Percentiles rank a stretch among this genome's conserved stretches.
Evolutionary conservation across 208 protist species (phyloP).

Genomic region (Endotrypanum monterogeii): DNA sequence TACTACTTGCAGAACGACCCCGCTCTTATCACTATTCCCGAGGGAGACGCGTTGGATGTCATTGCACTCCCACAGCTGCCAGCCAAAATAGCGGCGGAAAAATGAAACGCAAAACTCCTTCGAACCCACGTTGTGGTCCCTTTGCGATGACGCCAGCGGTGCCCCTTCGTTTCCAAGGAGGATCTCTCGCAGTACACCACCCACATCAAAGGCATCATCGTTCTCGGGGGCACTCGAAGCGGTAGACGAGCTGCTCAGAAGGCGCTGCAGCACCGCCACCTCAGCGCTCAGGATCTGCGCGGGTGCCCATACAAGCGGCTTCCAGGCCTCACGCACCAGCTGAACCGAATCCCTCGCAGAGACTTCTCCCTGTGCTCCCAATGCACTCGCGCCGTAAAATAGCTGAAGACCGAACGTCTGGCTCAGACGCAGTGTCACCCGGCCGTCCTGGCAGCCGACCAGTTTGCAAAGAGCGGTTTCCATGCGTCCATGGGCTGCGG

Average conservation of each 20-base stretch:
- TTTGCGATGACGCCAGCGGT: not conserved
- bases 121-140: conserved; percentile 6
- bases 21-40: not conserved
- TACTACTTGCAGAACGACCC: conserved; percentile 15
- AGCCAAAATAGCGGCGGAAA: conserved; percentile 45
- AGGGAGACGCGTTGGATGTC: conserved; percentile 16
- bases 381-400: conserved; percentile 1
- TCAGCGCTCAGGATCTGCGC: conserved; percentile 23
- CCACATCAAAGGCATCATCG: not conserved
- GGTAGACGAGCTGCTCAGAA: not conserved
- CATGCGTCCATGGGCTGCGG: conserved; percentile 6
- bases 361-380: not conserved
- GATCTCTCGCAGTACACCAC: not conserved
- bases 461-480: conserved; percentile 3
- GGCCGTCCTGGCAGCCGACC: conserved; percentile 6
- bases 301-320: conserved; percentile 13
- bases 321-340: conserved; percentile 28
- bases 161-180: not conserved
- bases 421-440: conserved; percentile 25
- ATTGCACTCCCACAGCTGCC: conserved; percentile 28
- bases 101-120: conserved; percentile 40
- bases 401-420: conserved; percentile 33
- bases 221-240: not conserved
- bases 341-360: conserved; percentile 3
- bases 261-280: conserved; percentile 16